Base-by-base conservation (phyloP, 2,329 filamentous ascomycete species). In the Plenodomus lindquistii region DNA sequence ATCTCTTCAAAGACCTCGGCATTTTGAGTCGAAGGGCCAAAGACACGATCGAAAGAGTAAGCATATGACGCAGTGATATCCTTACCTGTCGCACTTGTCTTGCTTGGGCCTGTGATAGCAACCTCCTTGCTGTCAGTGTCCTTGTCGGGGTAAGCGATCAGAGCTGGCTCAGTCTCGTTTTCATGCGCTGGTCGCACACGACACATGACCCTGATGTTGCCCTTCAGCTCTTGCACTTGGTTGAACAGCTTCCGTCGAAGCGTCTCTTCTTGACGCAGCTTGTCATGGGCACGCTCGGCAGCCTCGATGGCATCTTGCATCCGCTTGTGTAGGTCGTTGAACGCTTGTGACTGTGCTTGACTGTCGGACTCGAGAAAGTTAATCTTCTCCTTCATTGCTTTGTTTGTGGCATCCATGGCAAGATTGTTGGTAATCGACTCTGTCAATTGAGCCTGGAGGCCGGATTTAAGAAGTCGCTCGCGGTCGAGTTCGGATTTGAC, bases 161-260 rank as follows among this genome's bases (percentile, higher is more conserved):
- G 82, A 2, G 93, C 91, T 11, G 84, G 79, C 19, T 85, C 80
- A 8, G 74, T 73, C 48, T 88, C 86, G 0, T 76, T 19, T 78
- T 78, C 52, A 46, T 64, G 18, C 88, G 87, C 78, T 1, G 94
- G 94, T 35, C 95, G 87, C 21, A 97, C 93, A 69, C 94, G 86
- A 67, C 93, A 97, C 84, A 99, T 99, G 58, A 99, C 94, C 17
- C 94, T 88, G 65, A 99, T 99, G 68, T 99, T 99, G 63, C 94
- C 94, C 72, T 96, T 97, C 50, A 99, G 83, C 67, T 99, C 94
- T 70, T 99, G 91, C 39, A 99, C 93, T 71, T 96, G 94, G 73
- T 97, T 97, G 77, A 97, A 96, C 0, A 99, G 81, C 60, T 95
- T 93, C 18, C 94, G 84, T 13, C 94, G 85, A 42, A 96, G 79